A percentile compares a stretch with the other conserved stretches of the same genome.
phyloP scores from a whole-genome alignment of 106 monocot genomes.

The Amphibolis antarctica region DNA sequence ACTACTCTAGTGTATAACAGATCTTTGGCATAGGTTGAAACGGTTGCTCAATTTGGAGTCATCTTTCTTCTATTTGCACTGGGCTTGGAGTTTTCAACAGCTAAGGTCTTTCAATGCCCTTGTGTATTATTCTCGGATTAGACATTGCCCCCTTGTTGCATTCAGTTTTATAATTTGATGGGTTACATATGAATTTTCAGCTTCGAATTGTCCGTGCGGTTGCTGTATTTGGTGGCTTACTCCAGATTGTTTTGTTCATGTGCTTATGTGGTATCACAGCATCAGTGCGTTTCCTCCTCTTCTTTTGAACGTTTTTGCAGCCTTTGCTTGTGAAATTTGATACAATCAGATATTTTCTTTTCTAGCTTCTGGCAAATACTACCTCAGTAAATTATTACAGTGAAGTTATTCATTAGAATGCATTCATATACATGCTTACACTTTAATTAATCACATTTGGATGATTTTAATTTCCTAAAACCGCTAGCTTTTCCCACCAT shows the following conservation, averaged over 20 bases:
- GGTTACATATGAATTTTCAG: constrained; percentile 19
- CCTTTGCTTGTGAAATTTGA: not conserved
- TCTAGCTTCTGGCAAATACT: not conserved
- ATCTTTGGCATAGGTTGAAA: constrained; percentile 15
- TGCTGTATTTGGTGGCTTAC: constrained; percentile 88
- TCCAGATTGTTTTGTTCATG: constrained; percentile 90
- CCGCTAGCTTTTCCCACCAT: no score
- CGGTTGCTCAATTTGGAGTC: constrained; percentile 70
- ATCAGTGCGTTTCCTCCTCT: constrained; percentile 37
- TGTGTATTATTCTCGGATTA: not conserved
- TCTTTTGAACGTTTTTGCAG: not conserved
- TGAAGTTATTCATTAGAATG: not conserved
- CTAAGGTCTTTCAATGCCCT: constrained; percentile 37
- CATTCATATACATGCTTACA: no score
- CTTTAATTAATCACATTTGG: no score
- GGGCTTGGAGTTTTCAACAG: constrained; percentile 79
- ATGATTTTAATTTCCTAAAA: no score
- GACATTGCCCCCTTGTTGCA: no score
- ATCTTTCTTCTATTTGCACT: constrained; percentile 96
- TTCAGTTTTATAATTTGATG: not conserved
- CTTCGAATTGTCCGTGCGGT: constrained; percentile 90
- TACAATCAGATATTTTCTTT: not conserved
- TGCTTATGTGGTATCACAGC: constrained; percentile 80
- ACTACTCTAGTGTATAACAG: no score
- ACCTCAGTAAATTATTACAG: not conserved